Base-by-base conservation (phyloP, 2,329 filamentous ascomycete genomes). In the Sporothrix curviconia region DNA sequence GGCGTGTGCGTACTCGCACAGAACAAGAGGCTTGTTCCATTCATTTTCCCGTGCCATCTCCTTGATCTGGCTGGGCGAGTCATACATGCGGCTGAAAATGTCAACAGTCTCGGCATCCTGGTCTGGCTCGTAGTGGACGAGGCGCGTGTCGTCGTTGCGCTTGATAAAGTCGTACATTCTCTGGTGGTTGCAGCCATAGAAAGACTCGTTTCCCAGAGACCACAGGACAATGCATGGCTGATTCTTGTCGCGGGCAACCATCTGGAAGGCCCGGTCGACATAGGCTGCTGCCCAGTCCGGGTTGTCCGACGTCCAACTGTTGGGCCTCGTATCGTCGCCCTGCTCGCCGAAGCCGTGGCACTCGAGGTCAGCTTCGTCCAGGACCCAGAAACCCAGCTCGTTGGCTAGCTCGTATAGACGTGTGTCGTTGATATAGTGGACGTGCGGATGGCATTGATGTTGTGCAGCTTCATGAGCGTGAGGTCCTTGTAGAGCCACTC, bases 391-490 rank as follows among this genome's bases (percentile, higher is more conserved):
- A 0, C 84, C 84, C 25, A 86, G 74, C 66, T 86, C 82, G 61
- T 86, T 82, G 8, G 80, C 80, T 1, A 87, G 70, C 55, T 83
- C 80, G 43, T 83, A 81, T 1, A 87, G 65, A 6, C 74, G 72
- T 1, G 80, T 78, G 63, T 86, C 78, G 24, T 81, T 84, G 0
- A 84, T 82, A 59, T 89, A 84, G 65, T 89, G 86, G 80, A 84
- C 46, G 81, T 85, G 0, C 86, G 81, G 8, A 89, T 75, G 1
- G 85, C 83, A 62, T 89, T 89, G 70, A 89, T 78, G 64, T 89
- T 89, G 72, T 87, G 79, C 5, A 71, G 74, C 68, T 89, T 89
- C 85, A 89, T 89, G 3, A 84, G 71, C 1, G 85, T 65, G 2
- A 89, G 72, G 61, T 89, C 86, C n/a, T 74, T 70, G 62, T 78